Evolutionary conservation across 768 basidiomycete genomes (phyloP), one percentile per base, ranked within the genome.

Genomic region (Xerocomellus amylosporus): DNA sequence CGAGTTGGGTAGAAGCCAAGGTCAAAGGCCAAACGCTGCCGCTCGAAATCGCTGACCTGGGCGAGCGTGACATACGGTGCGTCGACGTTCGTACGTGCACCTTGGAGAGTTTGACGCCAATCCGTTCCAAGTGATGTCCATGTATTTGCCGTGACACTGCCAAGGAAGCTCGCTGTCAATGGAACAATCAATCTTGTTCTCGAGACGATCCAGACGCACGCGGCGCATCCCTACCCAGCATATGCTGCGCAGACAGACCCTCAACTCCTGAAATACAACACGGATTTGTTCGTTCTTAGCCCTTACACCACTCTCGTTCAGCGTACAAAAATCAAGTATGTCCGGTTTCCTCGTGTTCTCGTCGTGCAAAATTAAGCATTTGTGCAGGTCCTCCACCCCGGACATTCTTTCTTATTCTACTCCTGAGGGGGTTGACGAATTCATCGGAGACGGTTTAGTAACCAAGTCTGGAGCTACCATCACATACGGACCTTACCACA

Each of bases 401-500:
- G 77, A 82, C 49, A 78, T 97, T 52, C 76, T 83, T 58, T 87
- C 86, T 13, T 86, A 84, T 71, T 87, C 87, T 45, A 82, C 80
- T 4, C 90, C 90, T 2, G 74, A 84, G 58, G 73, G 77, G 30
- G 61, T 87, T 17, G 79, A 83, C 5, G 75, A 71, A 36, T 87
- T 90, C 67, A 78, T 83, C 15, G 69, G 75, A 17, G 87, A 87
- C n/a, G 73, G 70, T 24, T 65, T 81, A 6, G 86, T 79, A 13
- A 84, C 85, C 37, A 89, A 90, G 70, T 82, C 88, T 42, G 89
- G 91, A 36, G 78, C 87, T 8, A 88, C 88, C 5, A 71, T 97
- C 34, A 93, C 90, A 12, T 95, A 95, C 61, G 95, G 95, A 1
- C 94, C 95, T 14, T 97, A 84, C 74, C 80, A 83, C 65, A 80